phyloP scores from a whole-genome alignment of 352 stramenopile species.

The Thalassiosira mediterranea region DNA sequence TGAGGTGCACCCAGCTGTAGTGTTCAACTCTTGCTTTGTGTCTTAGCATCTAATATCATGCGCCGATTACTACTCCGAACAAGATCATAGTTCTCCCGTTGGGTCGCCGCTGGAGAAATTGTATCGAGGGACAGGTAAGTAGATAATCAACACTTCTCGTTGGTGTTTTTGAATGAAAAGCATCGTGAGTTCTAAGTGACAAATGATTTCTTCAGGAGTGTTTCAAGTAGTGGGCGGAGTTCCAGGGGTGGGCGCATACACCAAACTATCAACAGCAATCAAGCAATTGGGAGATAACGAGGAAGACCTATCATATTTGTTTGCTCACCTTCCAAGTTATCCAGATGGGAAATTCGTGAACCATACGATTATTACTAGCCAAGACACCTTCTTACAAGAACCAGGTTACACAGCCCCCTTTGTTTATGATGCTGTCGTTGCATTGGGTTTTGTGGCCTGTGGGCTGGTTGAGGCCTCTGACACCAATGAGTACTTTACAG shows the following conservation, averaged over 20 bases:
- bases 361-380: neutral
- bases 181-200: too few species aligned
- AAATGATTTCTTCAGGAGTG: too few species aligned
- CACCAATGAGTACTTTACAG: conserved; percentile 36
- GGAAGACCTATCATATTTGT: conserved; percentile 54
- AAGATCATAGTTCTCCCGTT: conserved; percentile 5
- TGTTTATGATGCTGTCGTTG: conserved; percentile 62
- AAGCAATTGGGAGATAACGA: conserved; percentile 39
- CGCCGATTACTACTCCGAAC: too few species aligned
- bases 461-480: conserved; percentile 5
- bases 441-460: conserved; percentile 59
- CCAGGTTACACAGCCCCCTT: conserved; percentile 19
- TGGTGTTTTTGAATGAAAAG: too few species aligned
- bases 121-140: conserved; percentile 42
- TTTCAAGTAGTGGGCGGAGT: conserved; percentile 21
- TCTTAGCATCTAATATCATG: too few species aligned
- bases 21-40: too few species aligned
- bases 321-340: conserved; percentile 33
- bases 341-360: too few species aligned
- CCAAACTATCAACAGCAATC: conserved; percentile 31
- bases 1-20: too few species aligned
- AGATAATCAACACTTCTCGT: too few species aligned
- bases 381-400: conserved; percentile 5
- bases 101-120: conserved; percentile 34
- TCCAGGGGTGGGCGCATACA: conserved; percentile 45